Conservation (phyloP, 2,329 filamentous ascomycete genomes). For the Aureobasidium sp. region DNA sequence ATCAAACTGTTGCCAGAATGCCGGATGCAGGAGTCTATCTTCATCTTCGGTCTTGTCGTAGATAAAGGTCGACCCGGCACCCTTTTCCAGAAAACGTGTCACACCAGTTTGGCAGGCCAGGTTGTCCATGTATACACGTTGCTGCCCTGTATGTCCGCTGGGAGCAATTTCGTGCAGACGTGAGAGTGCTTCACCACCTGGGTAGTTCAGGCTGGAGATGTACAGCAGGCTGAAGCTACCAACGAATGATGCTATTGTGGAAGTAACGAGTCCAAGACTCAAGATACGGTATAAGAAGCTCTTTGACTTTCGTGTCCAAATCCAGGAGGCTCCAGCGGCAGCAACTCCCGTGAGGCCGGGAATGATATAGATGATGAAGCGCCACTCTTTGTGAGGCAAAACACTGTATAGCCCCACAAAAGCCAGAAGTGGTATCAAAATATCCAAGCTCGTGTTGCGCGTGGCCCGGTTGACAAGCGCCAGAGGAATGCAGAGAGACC, state of each 20-base stretch:
- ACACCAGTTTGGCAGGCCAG: constrained; percentile 58
- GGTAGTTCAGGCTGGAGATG: constrained; percentile 85
- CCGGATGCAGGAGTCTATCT: constrained; percentile 38
- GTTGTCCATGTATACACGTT: constrained; percentile 50
- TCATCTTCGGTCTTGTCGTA: constrained; percentile 56
- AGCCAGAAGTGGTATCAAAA: constrained; percentile 58
- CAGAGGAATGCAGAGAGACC: constrained; percentile 45
- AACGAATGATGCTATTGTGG: constrained; percentile 53
- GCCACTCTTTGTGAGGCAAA: constrained; percentile 91
- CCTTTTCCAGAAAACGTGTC: constrained; percentile 50
- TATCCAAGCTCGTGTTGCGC: constrained; percentile 39
- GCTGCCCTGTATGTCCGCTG: not conserved
- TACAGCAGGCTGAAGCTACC: constrained; percentile 62
- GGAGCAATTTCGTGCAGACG: constrained; percentile 32
- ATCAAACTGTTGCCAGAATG: constrained; percentile 54
- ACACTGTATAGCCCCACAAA: constrained; percentile 78
- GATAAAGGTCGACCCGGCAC: constrained; percentile 36
- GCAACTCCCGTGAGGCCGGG: constrained; percentile 74
- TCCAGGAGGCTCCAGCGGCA: constrained; percentile 63
- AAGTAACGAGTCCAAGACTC: constrained; percentile 50
- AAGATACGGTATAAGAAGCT: constrained; percentile 49
- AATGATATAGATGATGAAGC: constrained; percentile 85
- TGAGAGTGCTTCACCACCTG: constrained; percentile 71
- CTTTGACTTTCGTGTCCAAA: constrained; percentile 56
- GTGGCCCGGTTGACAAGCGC: constrained; percentile 44